phyloP scores from a whole-genome alignment of 2,329 filamentous ascomycete genomes.

The Pochonia chlamydosporia region DNA sequence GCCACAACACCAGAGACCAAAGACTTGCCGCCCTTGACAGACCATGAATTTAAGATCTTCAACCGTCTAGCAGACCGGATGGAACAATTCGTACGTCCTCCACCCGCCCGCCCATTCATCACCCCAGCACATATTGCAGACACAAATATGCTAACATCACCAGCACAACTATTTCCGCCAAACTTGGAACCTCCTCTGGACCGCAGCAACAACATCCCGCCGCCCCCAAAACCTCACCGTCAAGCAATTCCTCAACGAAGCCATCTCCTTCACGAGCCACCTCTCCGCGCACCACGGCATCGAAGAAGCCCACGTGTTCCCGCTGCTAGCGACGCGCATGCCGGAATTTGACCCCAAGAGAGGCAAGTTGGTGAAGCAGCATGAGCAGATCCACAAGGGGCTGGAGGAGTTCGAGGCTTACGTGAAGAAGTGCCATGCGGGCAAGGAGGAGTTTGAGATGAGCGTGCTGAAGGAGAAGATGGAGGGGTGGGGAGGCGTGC shows the following conservation, averaged over 20 bases:
- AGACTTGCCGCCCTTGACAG: conserved; percentile 54
- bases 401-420: conserved; percentile 64
- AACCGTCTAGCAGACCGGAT: conserved; percentile 71
- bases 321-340: conserved; percentile 70
- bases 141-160: neutral
- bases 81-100: conserved; percentile 28
- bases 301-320: conserved; percentile 79
- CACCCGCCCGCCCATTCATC: neutral
- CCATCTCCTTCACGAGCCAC: conserved; percentile 63
- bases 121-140: neutral
- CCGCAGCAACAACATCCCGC: conserved; percentile 52
- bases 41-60: conserved; percentile 62
- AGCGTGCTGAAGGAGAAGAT: conserved; percentile 61
- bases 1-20: conserved; percentile 6
- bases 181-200: conserved; percentile 67
- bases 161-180: conserved; percentile 73
- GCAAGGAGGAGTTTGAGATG: conserved; percentile 56
- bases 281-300: conserved; percentile 76
- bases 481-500: conserved; percentile 70
- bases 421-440: conserved; percentile 52
- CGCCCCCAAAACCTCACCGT: conserved; percentile 61
- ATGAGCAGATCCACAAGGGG: conserved; percentile 71
- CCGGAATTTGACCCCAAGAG: conserved; percentile 57
- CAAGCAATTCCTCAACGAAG: conserved; percentile 60
- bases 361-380: conserved; percentile 65